A percentile compares a stretch with the other conserved stretches of the same genome.
Conservation (phyloP, 805 yeast genomes). For the Saccharomycopsis capsularis region DNA sequence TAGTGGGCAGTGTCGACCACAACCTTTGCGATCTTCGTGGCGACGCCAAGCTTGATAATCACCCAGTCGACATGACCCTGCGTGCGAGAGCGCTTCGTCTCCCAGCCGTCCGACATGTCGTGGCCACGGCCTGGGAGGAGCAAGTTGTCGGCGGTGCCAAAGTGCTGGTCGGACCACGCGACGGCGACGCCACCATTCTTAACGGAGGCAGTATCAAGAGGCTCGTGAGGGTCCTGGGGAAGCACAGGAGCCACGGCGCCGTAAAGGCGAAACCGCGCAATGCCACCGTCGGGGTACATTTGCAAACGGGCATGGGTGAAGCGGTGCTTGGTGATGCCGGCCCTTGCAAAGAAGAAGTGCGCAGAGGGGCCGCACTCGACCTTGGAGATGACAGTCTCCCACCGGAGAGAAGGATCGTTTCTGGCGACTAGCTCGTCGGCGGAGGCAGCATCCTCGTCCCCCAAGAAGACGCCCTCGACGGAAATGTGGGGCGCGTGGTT, state of each 20-base stretch:
- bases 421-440: slow-evolving; percentile 28
- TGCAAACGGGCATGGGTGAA: slow-evolving; percentile 78
- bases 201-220: slow-evolving; percentile 73
- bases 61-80: slow-evolving; percentile 92
- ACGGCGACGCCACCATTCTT: slow-evolving; percentile 86
- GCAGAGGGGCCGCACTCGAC: slow-evolving; percentile 85
- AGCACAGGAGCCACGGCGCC: slow-evolving; percentile 76
- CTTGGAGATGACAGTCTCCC: slow-evolving; percentile 68
- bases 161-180: slow-evolving; percentile 83
- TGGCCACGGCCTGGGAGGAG: slow-evolving; percentile 89
- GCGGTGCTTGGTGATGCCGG: slow-evolving; percentile 45
- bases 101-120: slow-evolving; percentile 99
- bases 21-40: slow-evolving; percentile 51
- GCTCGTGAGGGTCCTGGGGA: slow-evolving; percentile 39
- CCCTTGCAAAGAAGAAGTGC: slow-evolving; percentile 71
- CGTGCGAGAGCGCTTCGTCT: slow-evolving; percentile 79
- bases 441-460: slow-evolving; percentile 31
- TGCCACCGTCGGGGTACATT: slow-evolving; percentile 98
- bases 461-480: slow-evolving; percentile 53
- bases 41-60: slow-evolving; percentile 68
- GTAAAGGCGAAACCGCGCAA: slow-evolving; percentile 86
- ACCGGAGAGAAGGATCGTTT: slow-evolving; percentile 34
- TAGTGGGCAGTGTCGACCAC: slow-evolving; percentile 89
- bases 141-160: slow-evolving; percentile 85
- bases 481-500: slow-evolving; percentile 89